Conservation (phyloP, 176 grass and related monocot species). For the Oryza meyeriana region DNA sequence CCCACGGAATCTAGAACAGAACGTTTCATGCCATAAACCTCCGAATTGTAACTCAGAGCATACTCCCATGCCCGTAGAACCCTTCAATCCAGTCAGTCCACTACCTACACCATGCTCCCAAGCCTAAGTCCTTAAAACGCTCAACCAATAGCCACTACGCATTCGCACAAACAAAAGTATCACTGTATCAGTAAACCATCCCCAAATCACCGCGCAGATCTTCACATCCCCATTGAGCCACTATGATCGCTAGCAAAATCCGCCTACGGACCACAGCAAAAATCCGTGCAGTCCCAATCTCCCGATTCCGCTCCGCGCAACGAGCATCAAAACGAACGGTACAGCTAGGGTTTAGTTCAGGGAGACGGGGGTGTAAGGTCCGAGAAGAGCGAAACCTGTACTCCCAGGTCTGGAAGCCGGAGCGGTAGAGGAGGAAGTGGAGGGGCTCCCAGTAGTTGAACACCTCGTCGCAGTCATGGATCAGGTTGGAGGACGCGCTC, state of each 20-base stretch:
- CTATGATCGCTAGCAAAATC: not conserved
- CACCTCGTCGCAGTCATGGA: constrained; percentile 99
- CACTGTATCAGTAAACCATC: not conserved
- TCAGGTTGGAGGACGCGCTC: constrained; percentile 96
- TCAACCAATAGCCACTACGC: not conserved
- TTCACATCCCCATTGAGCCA: not conserved
- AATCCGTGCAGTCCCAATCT: not conserved
- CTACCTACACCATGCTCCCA: not conserved
- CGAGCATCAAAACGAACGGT: not conserved
- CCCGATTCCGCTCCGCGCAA: not conserved
- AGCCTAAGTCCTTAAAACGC: not conserved
- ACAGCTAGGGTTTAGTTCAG: constrained; percentile 26
- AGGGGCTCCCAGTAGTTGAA: constrained; percentile 99
- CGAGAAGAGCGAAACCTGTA: constrained; percentile 51
- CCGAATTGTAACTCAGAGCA: not conserved
- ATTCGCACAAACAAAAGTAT: not conserved
- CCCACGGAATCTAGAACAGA: not conserved
- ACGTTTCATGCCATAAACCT: not conserved
- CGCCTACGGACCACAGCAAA: not conserved
- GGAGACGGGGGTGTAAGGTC: not conserved
- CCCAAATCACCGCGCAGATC: not conserved
- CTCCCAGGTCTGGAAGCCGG: constrained; percentile 98
- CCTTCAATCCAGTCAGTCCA: not conserved
- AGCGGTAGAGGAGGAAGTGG: constrained; percentile 91
- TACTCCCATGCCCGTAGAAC: not conserved